A percentile compares a stretch with the other conserved stretches of the same genome.
These are phyloP conservation scores for Lavandula angustifolia DNA, from an alignment of 257 asterid genomes.

Conservation along the genomic window DNA sequence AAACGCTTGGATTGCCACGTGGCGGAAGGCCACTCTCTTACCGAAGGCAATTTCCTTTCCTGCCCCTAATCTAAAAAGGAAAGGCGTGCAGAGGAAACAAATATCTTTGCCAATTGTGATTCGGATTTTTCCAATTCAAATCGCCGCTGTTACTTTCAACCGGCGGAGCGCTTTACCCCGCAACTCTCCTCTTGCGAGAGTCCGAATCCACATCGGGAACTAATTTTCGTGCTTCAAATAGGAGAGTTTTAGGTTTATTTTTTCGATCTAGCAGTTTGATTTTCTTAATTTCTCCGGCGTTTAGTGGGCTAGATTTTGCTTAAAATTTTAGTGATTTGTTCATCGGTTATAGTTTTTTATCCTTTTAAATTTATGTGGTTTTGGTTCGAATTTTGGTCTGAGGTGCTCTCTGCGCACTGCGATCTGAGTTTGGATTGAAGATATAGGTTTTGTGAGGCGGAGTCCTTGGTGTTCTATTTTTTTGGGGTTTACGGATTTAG, in stretches of 20 bases:
- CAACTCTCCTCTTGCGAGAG: not conserved
- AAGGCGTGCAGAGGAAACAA: conserved; percentile 24
- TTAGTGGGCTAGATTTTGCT: conserved; percentile 17
- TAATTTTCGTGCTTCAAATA: conserved; percentile 32
- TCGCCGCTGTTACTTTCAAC: conserved; percentile 34
- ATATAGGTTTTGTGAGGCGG: conserved; percentile 15
- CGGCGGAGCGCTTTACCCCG: conserved; percentile 28
- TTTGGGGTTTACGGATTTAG: conserved; percentile 25
- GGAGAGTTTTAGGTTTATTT: conserved; percentile 21
- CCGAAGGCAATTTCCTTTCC: not conserved
- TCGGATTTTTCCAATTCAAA: conserved; percentile 39
- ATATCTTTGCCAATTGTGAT: conserved; percentile 26
- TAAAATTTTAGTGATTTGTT: conserved; percentile 31
- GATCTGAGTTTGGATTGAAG: conserved; percentile 38
- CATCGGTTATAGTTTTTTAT: conserved; percentile 9
- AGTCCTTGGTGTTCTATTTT: conserved; percentile 20
- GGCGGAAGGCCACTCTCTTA: not conserved
- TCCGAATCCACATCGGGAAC: conserved; percentile 14
- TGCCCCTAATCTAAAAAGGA: conserved; percentile 28
- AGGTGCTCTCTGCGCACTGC: conserved; percentile 21
- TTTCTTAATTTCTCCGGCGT: conserved; percentile 8
- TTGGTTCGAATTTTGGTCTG: conserved; percentile 22
- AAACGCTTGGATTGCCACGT: conserved; percentile 5
- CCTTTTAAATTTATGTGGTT: conserved; percentile 18
- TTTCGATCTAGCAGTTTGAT: conserved; percentile 31